Evolutionary conservation across 108 stramenopile genomes (phyloP), one percentile per base, ranked within the genome.

Genomic region (Epipyxis sp.): DNA sequence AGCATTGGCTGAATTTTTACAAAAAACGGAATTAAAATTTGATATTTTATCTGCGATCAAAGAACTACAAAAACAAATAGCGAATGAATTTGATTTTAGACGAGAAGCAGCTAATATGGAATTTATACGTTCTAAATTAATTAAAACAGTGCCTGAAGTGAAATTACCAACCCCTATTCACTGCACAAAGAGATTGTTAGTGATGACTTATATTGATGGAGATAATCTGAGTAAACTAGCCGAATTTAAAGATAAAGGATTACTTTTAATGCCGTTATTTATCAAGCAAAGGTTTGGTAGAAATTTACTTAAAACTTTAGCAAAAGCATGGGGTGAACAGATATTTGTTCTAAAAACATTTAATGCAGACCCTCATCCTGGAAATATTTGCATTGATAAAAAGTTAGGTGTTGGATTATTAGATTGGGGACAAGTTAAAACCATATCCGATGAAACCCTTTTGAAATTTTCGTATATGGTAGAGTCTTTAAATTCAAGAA

Each of bases 21-120:
- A 82, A 30, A 76, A 77, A 61, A 35, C 61, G 25, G 84, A 84
- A 79, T 59, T 84, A 1, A 82, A 90, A 81, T 77, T 95, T 40
- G 94, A 94, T 20, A 90, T 95, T 79, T 91, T 91, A 1, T 89
- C 93, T 1, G 88, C 91, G 0, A 67, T 95, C 29, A 86, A 89
- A 40, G 94, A 95, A 82, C 89, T 97, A 40, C 91, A 93, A 77
- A 87, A 86, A 37, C 96, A 97, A 80, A 94, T 95, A 78, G 88
- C 89, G 85, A 92, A 90, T 13, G 96, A 97, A 74, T 97, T 97
- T 81, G 94, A 97, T 82, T 97, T 95, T 85, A 59, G 62, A 27
- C 69, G 80, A 59, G 94, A 95, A 82, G 90, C 88, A 37, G 41
- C 40, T 1, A 54, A 69, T 10, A 83, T 82, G 81, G 81, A 82